Percentiles rank a stretch among this genome's conserved stretches.
These are phyloP conservation scores for Castanopsis chinensis DNA, from an alignment of 306 rosid species.

Conservation along the genomic window DNA sequence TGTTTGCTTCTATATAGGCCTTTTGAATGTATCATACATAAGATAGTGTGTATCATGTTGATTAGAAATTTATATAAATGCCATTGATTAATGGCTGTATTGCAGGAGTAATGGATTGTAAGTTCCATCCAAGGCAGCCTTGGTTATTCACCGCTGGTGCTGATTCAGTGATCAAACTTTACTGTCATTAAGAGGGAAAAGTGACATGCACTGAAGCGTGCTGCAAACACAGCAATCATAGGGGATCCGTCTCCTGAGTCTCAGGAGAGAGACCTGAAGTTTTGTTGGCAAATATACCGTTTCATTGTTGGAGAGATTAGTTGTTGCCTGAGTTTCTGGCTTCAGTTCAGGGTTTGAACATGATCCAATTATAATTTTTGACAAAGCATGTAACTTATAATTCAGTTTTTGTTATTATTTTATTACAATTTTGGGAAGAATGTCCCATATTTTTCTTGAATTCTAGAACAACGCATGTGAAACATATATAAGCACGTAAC, in stretches of 20 bases:
- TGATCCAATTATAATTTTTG: not conserved
- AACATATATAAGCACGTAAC: too few species aligned
- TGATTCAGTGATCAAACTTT: constrained; percentile 71
- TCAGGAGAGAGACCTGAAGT: not conserved
- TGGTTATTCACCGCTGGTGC: constrained; percentile 94
- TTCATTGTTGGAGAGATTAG: constrained; percentile 5
- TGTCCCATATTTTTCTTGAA: not conserved
- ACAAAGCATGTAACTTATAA: not conserved
- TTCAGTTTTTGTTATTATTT: not conserved
- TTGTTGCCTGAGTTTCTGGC: constrained; percentile 4
- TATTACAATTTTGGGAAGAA: not conserved
- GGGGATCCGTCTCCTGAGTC: not conserved
- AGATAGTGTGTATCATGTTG: not conserved
- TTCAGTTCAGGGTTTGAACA: not conserved
- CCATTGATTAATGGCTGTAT: constrained; percentile 15
- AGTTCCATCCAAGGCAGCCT: constrained; percentile 91
- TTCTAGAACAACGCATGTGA: too few species aligned
- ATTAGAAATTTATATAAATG: not conserved
- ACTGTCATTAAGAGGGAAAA: constrained; percentile 54
- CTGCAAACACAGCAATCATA: not conserved
- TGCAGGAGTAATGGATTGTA: constrained; percentile 92
- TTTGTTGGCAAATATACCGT: constrained; percentile 5
- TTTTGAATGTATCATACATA: not conserved
- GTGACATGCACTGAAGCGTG: not conserved
- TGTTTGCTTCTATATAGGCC: not conserved